phyloP scores from a whole-genome alignment of 78 protist genomes.

The Planoprotostelium fungivorum region DNA sequence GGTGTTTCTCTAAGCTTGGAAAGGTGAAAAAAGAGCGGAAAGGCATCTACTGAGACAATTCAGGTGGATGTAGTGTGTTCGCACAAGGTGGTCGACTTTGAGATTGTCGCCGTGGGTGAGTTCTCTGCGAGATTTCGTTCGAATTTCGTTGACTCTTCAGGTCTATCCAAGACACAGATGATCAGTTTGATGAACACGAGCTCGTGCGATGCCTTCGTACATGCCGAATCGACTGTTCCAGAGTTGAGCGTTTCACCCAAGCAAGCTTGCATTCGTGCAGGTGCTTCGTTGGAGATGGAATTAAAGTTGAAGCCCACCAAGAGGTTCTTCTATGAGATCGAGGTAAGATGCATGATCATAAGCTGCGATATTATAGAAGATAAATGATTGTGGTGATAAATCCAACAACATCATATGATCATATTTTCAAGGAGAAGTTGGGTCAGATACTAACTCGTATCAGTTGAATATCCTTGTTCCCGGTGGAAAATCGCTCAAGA shows the following conservation, averaged over 20 bases:
- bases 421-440: neutral
- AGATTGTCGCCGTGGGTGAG: neutral
- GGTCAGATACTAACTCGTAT: neutral
- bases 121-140: neutral
- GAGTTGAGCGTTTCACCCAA: neutral
- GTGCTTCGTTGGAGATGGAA: neutral
- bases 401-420: too few species aligned
- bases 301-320: neutral
- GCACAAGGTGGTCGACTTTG: neutral
- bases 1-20: constrained; percentile 1
- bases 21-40: too few species aligned
- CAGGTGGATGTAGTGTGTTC: neutral
- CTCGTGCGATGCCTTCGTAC: neutral
- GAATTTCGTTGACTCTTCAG: neutral
- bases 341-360: too few species aligned
- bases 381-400: too few species aligned
- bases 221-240: neutral
- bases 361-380: neutral
- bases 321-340: neutral
- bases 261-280: neutral
- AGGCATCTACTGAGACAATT: too few species aligned
- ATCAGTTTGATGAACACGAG: neutral
- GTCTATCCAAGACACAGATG: neutral
- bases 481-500: constrained; percentile 12
- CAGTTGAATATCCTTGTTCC: neutral